These are phyloP conservation scores for Dioszegia aurantiaca DNA, from an alignment of 768 basidiomycete species.

Conservation along the genomic window DNA sequence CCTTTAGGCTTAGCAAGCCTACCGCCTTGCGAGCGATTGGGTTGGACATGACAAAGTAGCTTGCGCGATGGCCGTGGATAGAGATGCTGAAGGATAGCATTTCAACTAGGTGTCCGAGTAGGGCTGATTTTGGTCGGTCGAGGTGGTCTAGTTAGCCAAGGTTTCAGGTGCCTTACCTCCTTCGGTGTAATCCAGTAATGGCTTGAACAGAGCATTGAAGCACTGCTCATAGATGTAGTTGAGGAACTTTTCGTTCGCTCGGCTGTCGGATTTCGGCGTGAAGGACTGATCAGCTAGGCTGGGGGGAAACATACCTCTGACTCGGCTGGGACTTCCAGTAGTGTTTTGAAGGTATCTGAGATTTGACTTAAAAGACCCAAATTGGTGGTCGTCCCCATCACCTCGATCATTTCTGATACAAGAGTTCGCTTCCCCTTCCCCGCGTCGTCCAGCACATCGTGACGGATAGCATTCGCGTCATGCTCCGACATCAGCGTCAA, in stretches of 20 bases:
- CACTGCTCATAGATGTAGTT: conserved; percentile 87
- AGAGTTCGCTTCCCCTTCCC: conserved; percentile 60
- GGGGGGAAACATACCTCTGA: conserved; percentile 23
- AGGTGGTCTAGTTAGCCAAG: conserved; percentile 15
- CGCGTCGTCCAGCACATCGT: conserved; percentile 78
- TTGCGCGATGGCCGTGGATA: conserved; percentile 87
- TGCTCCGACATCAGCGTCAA: conserved; percentile 83
- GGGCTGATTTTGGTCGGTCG: conserved; percentile 71
- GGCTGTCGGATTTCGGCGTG: conserved; percentile 61
- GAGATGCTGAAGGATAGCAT: conserved; percentile 79
- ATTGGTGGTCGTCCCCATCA: conserved; percentile 76
- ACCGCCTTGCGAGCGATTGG: conserved; percentile 72
- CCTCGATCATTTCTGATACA: conserved; percentile 68
- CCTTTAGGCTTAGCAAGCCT: conserved; percentile 71
- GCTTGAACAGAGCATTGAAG: conserved; percentile 65
- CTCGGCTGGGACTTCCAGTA: conserved; percentile 65
- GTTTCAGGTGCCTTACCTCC: conserved; percentile 33
- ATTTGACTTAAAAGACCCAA: conserved; percentile 85
- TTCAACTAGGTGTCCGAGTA: conserved; percentile 86
- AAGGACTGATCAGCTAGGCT: conserved; percentile 20
- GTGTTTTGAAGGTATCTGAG: conserved; percentile 76
- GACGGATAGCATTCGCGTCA: conserved; percentile 79
- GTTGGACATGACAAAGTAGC: conserved; percentile 81
- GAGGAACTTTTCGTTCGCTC: conserved; percentile 80
- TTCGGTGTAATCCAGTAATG: conserved; percentile 72